These are phyloP conservation scores for Macrophomina tecta DNA, from an alignment of 2,329 filamentous ascomycete genomes.

Conservation along the genomic window DNA sequence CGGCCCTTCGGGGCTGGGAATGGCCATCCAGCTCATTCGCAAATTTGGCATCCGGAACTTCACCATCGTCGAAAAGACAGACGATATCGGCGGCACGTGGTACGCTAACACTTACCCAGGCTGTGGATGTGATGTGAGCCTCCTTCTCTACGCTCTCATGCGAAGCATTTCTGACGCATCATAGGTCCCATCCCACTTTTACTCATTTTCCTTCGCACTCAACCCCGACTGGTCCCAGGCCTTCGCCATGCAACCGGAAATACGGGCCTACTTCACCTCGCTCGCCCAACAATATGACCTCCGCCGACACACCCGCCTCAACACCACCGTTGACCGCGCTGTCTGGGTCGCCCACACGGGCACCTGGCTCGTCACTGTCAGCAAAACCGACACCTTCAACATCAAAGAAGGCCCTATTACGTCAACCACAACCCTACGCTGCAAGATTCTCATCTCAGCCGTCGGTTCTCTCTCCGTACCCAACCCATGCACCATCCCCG, in stretches of 20 bases:
- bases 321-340: conserved; percentile 47
- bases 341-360: conserved; percentile 53
- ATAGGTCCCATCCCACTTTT: conserved; percentile 55
- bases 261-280: conserved; percentile 58
- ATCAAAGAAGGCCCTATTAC: neutral
- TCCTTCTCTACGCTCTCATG: no score
- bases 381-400: conserved; percentile 34
- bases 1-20: conserved; percentile 55
- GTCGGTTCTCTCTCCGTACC: conserved; percentile 41
- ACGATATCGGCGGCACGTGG: conserved; percentile 46
- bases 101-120: conserved; percentile 43
- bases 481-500: conserved; percentile 49
- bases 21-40: conserved; percentile 54
- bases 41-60: conserved; percentile 47
- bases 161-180: neutral
- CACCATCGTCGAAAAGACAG: conserved; percentile 52
- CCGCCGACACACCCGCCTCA: conserved; percentile 49
- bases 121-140: conserved; percentile 42
- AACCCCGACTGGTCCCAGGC: conserved; percentile 66
- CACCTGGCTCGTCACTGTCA: conserved; percentile 45
- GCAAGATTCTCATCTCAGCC: conserved; percentile 38
- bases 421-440: conserved; percentile 31
- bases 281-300: conserved; percentile 42
- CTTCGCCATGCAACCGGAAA: conserved; percentile 62
- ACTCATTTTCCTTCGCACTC: conserved; percentile 66